These are phyloP conservation scores for Aureobasidium sp. DNA, from an alignment of 2,329 filamentous ascomycete genomes.

Conservation along the genomic window DNA sequence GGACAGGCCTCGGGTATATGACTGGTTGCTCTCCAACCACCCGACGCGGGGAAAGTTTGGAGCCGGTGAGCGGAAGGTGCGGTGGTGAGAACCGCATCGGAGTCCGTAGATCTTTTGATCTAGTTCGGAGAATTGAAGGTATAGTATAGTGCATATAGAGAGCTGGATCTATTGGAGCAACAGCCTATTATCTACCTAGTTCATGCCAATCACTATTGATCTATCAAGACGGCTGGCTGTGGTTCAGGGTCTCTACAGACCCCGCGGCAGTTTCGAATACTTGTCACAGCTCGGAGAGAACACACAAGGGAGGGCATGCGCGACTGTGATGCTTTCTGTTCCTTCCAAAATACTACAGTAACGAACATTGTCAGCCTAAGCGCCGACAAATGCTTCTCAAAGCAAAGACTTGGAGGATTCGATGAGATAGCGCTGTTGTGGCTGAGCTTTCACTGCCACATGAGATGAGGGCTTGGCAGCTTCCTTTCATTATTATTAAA, in stretches of 20 bases:
- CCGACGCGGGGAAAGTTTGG: constrained; percentile 2
- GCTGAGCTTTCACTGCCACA: constrained; percentile 10
- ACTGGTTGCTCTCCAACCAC: not conserved
- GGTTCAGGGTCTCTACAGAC: too few relatives aligned
- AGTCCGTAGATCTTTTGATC: not conserved
- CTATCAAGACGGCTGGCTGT: too few relatives aligned
- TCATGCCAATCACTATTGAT: not conserved
- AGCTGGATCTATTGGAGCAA: too few relatives aligned
- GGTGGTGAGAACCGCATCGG: constrained; percentile 2
- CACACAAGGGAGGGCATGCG: too few relatives aligned
- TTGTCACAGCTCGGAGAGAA: too few relatives aligned
- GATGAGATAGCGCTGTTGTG: not conserved
- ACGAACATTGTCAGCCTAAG: too few relatives aligned
- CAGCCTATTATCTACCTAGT: too few relatives aligned
- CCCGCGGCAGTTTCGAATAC: too few relatives aligned
- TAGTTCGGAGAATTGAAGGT: not conserved
- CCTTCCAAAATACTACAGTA: too few relatives aligned
- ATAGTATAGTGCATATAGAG: too few relatives aligned
- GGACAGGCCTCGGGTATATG: constrained; percentile 12
- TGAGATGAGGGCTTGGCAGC: not conserved
- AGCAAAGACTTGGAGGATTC: not conserved
- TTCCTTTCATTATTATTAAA: not conserved
- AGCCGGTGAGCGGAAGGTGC: constrained; percentile 2
- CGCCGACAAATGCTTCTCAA: not conserved
- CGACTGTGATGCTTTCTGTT: too few relatives aligned